Base-by-base conservation (phyloP, 2,329 filamentous ascomycete species). In the Pseudogymnoascus sp. region DNA sequence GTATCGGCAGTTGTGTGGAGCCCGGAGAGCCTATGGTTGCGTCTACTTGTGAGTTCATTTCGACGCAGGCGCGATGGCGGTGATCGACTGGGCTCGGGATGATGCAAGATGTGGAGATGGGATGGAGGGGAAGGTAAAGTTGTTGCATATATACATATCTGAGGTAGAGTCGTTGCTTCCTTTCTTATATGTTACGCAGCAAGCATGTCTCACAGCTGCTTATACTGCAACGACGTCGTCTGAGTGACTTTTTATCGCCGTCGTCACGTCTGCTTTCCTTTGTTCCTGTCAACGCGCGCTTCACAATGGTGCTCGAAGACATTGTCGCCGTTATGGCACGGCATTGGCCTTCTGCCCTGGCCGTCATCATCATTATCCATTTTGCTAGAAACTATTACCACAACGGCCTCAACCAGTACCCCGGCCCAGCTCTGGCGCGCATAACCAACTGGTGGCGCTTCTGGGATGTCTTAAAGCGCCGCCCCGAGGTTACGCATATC, bases 401-500 rank as follows among this genome's bases (percentile, higher is more conserved):
- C 59, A 75, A 79, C 68, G 86, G 87, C 5, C 74, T 91, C 63
- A 83, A 86, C 73, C 85, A 81, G 69, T 90, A 90, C 67, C 89
- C 90, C 0, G 90, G 89, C 0, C 89, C 87, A 0, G 78, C 86
- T 62, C 69, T 90, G 42, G 90, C 89, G 18, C 86, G 76, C 3
- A 78, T 83, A 61, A 89, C 87, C 10, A 83, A 93, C 70, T 86
- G 84, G 80, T 93, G 89, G 89, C 80, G 89, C 18, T 83, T 91
- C 65, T 80, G 81, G 69, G 87, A 91, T 67, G 88, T 89, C 1
- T 85, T 80, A 62, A 78, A 80, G 7, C 80, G 83, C 59, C 78
- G 83, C 39, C 82, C 89, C 3, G 87, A 94, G 63, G 74, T 82
- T 65, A 90, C 87, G 0, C 86, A 89, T 64, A 80, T 87, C 48